phyloP scores from a whole-genome alignment of 2,329 filamentous ascomycete species.

The Parasarocladium wereldwijsianum region DNA sequence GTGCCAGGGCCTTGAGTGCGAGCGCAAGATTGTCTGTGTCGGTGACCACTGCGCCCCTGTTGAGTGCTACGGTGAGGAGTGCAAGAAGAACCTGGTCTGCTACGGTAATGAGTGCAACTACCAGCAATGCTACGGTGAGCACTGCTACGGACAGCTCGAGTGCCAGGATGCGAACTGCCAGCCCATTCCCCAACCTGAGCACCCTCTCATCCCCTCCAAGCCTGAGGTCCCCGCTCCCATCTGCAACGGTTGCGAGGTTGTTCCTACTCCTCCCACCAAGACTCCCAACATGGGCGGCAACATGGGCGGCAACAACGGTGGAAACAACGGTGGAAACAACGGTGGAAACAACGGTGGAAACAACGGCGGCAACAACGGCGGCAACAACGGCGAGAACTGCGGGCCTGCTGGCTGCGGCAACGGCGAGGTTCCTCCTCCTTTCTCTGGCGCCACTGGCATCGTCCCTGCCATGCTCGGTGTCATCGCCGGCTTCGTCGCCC shows the following conservation, averaged over 20 bases:
- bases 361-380: too few relatives aligned
- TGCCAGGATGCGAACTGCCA: background rate
- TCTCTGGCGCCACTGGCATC: conserved; percentile 1
- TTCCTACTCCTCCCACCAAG: conserved; percentile 1
- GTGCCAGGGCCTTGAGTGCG: conserved; percentile 16
- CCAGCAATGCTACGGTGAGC: conserved; percentile 14
- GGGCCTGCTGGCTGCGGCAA: background rate
- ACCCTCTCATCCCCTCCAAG: background rate
- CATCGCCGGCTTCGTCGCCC: conserved; percentile 2
- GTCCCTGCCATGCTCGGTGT: conserved; percentile 3
- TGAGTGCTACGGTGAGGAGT: conserved; percentile 3
- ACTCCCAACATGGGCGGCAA: too few relatives aligned
- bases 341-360: too few relatives aligned
- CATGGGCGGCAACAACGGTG: too few relatives aligned
- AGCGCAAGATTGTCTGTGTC: conserved; percentile 14
- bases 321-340: too few relatives aligned
- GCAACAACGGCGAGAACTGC: conserved; percentile 2
- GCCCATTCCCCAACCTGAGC: background rate
- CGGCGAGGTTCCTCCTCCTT: background rate
- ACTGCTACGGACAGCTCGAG: conserved; percentile 7
- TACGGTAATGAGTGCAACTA: conserved; percentile 17
- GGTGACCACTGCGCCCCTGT: conserved; percentile 10
- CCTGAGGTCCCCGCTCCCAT: too few relatives aligned
- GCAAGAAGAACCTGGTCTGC: conserved; percentile 20
- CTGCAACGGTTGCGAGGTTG: background rate